Evolutionary conservation across 202 grass and related monocot genomes (phyloP), one percentile per base, ranked within the genome.

Genomic region (Miscanthus sacchariflorus): DNA sequence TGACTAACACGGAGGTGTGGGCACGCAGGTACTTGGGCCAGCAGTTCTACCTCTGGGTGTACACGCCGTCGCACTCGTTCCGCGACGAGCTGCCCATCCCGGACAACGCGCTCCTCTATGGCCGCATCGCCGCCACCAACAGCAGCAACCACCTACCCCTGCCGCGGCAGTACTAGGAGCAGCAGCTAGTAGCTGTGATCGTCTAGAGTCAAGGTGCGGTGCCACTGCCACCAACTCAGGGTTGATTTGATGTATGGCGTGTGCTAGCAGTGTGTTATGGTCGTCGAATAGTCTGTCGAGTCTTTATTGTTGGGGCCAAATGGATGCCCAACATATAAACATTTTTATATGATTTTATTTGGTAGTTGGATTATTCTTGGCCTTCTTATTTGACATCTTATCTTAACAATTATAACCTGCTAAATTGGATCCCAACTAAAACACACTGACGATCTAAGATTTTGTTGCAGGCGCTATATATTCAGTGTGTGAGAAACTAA

Each of bases 21-120:
- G 6, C 49, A 5, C 93, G 93, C 19, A 82, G 88, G 74, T 94
- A 94, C 81, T 87, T 94, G 4, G 93, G 93, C 18, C 96, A 95
- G 82, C 93, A 98, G 67, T 94, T 98, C 76, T 98, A 95, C 75
- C 77, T 98, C 86, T 87, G 96, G 2, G 92, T 95, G 71, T 98
- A 95, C 79, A 92, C 93, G 68, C 90, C 96, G 14, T 70, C 84
- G 24, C 87, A 87, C 49, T 95, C 96, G 3, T 30, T 70, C 59
- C 91, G 96, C 43, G 93, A 98, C 64, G 93, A 98, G 92, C 61
- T 91, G 36, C 93, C 92, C 3, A 87, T 95, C 50, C 96, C 96
- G 5, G 46, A 54, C 68, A 91, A 98, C 35, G 92, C 71, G 6
- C 84, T 95, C 72, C 93, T 91, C 79, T 98, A 93, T 14, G 96